Evolutionary conservation across 768 basidiomycete genomes (phyloP), one percentile per base, ranked within the genome.

Genomic region (Russula griseocarnosa): DNA sequence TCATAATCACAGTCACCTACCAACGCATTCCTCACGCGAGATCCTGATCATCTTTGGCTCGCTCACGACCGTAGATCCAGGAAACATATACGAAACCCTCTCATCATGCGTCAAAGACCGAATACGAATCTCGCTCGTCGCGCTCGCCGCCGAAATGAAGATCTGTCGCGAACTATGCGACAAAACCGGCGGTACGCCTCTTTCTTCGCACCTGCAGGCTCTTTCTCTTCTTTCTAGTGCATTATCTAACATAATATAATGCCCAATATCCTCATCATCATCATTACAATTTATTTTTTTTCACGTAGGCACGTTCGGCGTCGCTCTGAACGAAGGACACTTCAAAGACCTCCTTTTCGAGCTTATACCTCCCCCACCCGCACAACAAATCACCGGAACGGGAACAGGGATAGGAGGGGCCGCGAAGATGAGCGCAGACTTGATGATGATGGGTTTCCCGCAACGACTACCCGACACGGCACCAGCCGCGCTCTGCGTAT

Each of bases 391-490:
- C 3, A 67, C 84, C 24, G 73, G 84, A 32, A 71, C 78, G 3
- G 72, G 78, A 4, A 81, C 80, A 0, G 60, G 52, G 8, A 3
- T 18, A 13, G 52, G 42, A 30, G 40, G 16, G 5, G n/a, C 50
- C 55, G 76, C 79, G 5, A 72, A 75, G 13, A 74, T 78, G 13
- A 88, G 86, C 0, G 87, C 92, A 0, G 96, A 98, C 76, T 79
- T 99, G 58, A 97, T 99, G 90, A 90, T 97, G 83, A 98, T 99
- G 93, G 97, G 97, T 10, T 99, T 99, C 75, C 97, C 97, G 1
- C 93, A 90, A 18, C 86, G 94, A 20, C 79, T 97, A 7, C 92
- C 95, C 0, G 88, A 91, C 69, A 85, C 85, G 11, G 90, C 88
- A 4, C 86, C 87, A 38, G 87, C 87, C 9, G 88, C 88, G 59